Evolutionary conservation across 768 basidiomycete genomes (phyloP), one percentile per base, ranked within the genome.

Genomic region (Jaapia argillacea): DNA sequence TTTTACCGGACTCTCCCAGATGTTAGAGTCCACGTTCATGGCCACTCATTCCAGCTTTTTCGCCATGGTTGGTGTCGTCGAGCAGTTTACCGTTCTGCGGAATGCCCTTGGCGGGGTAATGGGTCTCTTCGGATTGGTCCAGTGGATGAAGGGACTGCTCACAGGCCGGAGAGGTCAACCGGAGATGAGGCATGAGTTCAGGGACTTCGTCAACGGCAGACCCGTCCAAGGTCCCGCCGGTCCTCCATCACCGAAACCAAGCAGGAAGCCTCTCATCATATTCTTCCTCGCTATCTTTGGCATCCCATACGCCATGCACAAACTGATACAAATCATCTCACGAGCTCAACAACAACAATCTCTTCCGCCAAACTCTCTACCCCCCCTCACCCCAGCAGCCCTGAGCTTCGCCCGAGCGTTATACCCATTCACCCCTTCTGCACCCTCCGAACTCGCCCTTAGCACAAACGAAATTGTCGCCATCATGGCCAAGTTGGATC

Each of bases 21-120:
- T 99, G 80, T 81, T 99, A 57, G 94, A 98, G 61, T 83, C 79
- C 25, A 98, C 94, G 4, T 97, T 94, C 64, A 87, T 97, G 83
- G 94, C 94, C 2, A 94, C 91, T 0, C 91, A 94, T 61, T 90
- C 87, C 1, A 85, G 81, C 6, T 94, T 94, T 64, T 94, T 93
- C 60, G 90, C 91, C 45, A 91, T 94, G 83, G 90, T 93, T 41
- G 88, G 90, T 48, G 94, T 99, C 36, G 74, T 93, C 28, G 96
- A 99, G 56, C 96, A 99, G 57, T 84, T 99, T 54, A 81, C 80
- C 2, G 88, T 90, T 52, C 76, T 97, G 35, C 76, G 91, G 40
- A 85, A 93, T 51, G 93, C 91, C 10, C 74, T 98, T 13, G 93
- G 91, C 20, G 92, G 92, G 57, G 90, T 98, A 0, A 70, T 98